phyloP scores from a whole-genome alignment of 2,329 filamentous ascomycete species.

The Cladobotryum protrusum region DNA sequence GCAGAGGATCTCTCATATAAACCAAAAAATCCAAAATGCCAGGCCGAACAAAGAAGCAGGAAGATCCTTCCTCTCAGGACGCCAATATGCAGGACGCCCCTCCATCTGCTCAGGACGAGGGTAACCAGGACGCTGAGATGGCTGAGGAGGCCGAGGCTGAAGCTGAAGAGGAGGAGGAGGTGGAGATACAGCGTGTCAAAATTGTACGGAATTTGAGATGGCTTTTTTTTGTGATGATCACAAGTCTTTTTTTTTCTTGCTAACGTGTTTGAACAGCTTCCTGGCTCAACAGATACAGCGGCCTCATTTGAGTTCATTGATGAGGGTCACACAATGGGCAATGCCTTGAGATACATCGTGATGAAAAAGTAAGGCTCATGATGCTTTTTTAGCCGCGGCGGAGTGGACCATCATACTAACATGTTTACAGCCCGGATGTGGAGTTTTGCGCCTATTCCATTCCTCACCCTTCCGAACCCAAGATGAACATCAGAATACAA shows the following conservation, averaged over 20 bases:
- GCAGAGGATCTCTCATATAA: no score
- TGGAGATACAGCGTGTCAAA: slow-evolving; percentile 50
- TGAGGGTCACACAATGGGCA: slow-evolving; percentile 93
- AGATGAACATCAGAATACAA: slow-evolving; percentile 97
- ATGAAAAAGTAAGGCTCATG: slow-evolving; percentile 83
- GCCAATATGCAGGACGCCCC: slow-evolving; percentile 41
- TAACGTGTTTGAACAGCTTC: slow-evolving; percentile 52
- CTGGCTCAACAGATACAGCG: slow-evolving; percentile 77
- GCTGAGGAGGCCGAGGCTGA: slow-evolving; percentile 23
- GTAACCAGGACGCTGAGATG: slow-evolving; percentile 29
- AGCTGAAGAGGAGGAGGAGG: slow-evolving; percentile 38
- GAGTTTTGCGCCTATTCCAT: slow-evolving; percentile 99
- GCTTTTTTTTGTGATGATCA: background rate
- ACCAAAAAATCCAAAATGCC: slow-evolving; percentile 27
- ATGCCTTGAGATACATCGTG: slow-evolving; percentile 88
- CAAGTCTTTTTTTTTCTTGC: background rate
- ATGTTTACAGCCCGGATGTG: slow-evolving; percentile 67
- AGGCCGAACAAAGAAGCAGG: slow-evolving; percentile 32
- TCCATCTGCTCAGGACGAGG: slow-evolving; percentile 30
- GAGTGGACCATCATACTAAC: slow-evolving; percentile 5
- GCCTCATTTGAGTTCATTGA: slow-evolving; percentile 92
- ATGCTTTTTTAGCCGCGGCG: no score
- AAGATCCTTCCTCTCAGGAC: slow-evolving; percentile 27
- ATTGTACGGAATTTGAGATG: slow-evolving; percentile 43
- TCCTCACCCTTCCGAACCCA: slow-evolving; percentile 88